Base-by-base conservation (phyloP, 768 basidiomycete species). In the Albatrellus ellisii region DNA sequence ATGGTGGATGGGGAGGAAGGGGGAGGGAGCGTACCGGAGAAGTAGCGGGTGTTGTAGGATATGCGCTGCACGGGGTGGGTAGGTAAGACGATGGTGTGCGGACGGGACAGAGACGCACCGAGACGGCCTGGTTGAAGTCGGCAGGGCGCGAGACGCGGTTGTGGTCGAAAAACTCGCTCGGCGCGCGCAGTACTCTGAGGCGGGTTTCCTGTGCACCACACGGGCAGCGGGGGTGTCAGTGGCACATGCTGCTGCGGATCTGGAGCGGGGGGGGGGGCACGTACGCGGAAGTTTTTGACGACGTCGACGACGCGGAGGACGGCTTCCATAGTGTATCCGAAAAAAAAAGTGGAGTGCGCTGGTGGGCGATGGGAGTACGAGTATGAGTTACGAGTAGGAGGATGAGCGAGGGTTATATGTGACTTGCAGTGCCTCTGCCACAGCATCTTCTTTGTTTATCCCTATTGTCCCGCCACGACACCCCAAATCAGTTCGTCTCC, bases 31-130 rank as follows among this genome's bases (percentile, higher is more conserved):
- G 42, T 46, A 79, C 79, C 80, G 44, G 84, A 87, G 62, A 86
- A 87, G 57, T 86, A 87, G 37, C 84, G 79, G 29, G 89, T 90
- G 65, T 94, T 94, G 67, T 94, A 90, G 18, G 87, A 86, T 72
- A 92, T 86, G 45, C 89, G 77, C 88, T 90, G 55, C 24, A 41
- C 18, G 31, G 26, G 39, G 43, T 24, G 28, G 25, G 14, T 33
- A 25, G 20, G 26, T 15, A 18, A 36, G 38, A 38, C 42, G 22
- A 46, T 20, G 36, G 25, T 17, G n/a, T n/a, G 29, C 29, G 7
- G 6, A n/a, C 11, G 2, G 29, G 5, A 28, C n/a, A 26, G 26
- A 32, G 22, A 63, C 78, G 54, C 47, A 84, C 84, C 50, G 78
- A 73, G 27, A 79, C 80, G 34, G 84, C 83, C 46, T 77, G 71